Base-by-base conservation (phyloP, 352 stramenopile species). In the Lagenidium giganteum region DNA sequence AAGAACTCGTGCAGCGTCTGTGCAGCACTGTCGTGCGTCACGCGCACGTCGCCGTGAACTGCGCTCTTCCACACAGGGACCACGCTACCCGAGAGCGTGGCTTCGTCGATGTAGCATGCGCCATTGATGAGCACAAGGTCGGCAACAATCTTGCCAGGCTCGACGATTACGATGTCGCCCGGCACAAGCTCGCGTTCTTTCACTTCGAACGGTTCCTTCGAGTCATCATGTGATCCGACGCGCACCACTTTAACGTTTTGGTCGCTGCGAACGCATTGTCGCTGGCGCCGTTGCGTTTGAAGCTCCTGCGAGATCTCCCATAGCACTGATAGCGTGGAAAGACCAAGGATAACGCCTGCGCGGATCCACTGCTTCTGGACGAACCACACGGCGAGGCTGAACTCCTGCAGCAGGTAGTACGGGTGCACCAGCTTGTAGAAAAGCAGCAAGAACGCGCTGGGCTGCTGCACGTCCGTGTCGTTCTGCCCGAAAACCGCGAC, bases 371-470 rank as follows among this genome's bases (percentile, higher is more conserved):
- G 81, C 4, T 62, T 29, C 21, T 81, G 40, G 3, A 40, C 38
- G 20, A 79, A 64, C 71, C 71, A 84, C 13, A 84, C 59, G 0
- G 34, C 46, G 8, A 58, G 48, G 24, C 65, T 79, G 45, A 84
- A 79, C 18, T 79, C 25, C 51, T 84, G 68, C 35, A 84, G 81
- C 3, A 84, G 20, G 51, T 84, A 81, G 52, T 70, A 84, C 42
- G 68, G 71, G 25, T 81, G 71, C 31, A 79, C 57, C 21, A 75
- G 7, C 51, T 84, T 84, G 28, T 59, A 28, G 42, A 83, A 73
- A 22, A 87, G 33, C 21, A 87, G 49, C 39, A 54, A 52, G 2
- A 47, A 20, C 16, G 72, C 41, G 11, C 50, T 48, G 0, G 65
- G 64, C 22, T 57, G 43, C 22, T 64, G 47, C 12, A 83, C 70